These are phyloP conservation scores for Nepenthes mirabilis DNA, from an alignment of 148 eudicot genomes.

Conservation along the genomic window DNA sequence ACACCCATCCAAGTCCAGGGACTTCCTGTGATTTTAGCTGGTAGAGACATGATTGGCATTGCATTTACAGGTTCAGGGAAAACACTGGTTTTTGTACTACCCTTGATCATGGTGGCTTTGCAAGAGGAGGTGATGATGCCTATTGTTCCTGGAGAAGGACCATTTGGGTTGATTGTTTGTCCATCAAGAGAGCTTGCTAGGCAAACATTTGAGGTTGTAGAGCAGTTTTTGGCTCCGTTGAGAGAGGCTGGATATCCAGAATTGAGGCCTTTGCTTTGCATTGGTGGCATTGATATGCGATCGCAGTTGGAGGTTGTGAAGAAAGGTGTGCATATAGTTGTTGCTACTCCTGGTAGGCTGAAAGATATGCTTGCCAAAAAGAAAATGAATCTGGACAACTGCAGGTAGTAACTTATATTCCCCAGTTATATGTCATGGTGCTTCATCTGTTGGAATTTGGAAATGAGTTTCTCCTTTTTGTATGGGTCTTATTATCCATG, in stretches of 20 bases:
- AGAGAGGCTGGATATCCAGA: constrained; percentile 62
- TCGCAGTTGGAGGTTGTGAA: constrained; percentile 64
- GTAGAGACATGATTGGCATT: constrained; percentile 87
- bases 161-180: constrained; percentile 72
- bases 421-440: not conserved
- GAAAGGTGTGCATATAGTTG: constrained; percentile 82
- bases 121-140: constrained; percentile 93
- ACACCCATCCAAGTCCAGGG: constrained; percentile 90
- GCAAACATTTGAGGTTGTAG: constrained; percentile 74
- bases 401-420: constrained; percentile 26
- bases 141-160: constrained; percentile 69
- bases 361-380: constrained; percentile 84
- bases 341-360: constrained; percentile 95
- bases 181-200: constrained; percentile 91
- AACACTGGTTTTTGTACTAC: constrained; percentile 72
- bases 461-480: not conserved
- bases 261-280: constrained; percentile 67
- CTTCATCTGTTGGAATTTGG: not conserved
- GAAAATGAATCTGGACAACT: constrained; percentile 60
- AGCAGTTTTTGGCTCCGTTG: constrained; percentile 43
- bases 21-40: constrained; percentile 68
- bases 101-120: constrained; percentile 71
- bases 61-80: constrained; percentile 92
- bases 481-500: not conserved
- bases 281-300: constrained; percentile 84